A percentile compares a stretch with the other conserved stretches of the same genome.
phyloP scores from a whole-genome alignment of 257 asterid species.

The Solanum medicagineum region DNA sequence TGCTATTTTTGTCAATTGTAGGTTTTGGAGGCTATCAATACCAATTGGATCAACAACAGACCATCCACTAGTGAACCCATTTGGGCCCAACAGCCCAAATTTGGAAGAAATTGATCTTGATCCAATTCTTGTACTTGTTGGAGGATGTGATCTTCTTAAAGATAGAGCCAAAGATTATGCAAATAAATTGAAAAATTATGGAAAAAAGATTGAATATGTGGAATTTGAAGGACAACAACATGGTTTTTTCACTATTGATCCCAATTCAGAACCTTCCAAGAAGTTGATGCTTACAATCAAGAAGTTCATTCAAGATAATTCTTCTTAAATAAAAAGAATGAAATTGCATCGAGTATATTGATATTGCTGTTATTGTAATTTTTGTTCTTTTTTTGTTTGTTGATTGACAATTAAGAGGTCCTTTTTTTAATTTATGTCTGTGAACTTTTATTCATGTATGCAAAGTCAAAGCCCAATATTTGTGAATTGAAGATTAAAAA shows the following conservation, averaged over 20 bases:
- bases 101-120: slow-evolving; percentile 27
- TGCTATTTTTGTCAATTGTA: not conserved
- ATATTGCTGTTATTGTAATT: not conserved
- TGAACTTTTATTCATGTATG: not conserved
- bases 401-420: not conserved
- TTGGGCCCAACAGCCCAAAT: slow-evolving; percentile 44
- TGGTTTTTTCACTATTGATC: slow-evolving; percentile 58
- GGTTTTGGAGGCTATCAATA: slow-evolving; percentile 64
- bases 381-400: not conserved
- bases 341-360: too few relatives aligned
- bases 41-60: slow-evolving; percentile 49
- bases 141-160: slow-evolving; percentile 46
- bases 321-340: not conserved
- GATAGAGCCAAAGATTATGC: slow-evolving; percentile 53
- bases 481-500: not conserved
- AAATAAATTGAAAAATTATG: slow-evolving; percentile 30
- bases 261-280: slow-evolving; percentile 32
- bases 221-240: slow-evolving; percentile 77
- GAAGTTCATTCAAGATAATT: slow-evolving; percentile 21
- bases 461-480: not conserved
- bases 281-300: slow-evolving; percentile 36
- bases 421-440: not conserved
- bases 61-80: slow-evolving; percentile 57
- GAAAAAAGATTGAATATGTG: slow-evolving; percentile 44
- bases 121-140: slow-evolving; percentile 47